These are phyloP conservation scores for Salvia sclarea DNA, from an alignment of 305 asterid species.

Conservation along the genomic window DNA sequence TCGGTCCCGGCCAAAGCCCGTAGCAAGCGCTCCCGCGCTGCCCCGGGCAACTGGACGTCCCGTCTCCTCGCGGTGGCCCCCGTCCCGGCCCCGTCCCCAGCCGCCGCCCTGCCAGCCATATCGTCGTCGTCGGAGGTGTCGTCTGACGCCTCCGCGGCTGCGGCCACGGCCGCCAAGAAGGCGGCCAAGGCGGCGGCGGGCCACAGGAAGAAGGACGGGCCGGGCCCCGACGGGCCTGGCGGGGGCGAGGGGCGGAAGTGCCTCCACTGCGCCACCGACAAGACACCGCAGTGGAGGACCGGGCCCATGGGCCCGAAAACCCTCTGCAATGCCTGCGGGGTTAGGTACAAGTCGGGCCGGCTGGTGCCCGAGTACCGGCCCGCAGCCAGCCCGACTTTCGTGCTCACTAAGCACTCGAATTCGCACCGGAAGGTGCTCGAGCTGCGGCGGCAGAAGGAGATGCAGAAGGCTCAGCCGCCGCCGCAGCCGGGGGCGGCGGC, in stretches of 20 bases:
- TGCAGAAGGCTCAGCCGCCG: constrained; percentile 26
- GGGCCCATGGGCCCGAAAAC: constrained; percentile 97
- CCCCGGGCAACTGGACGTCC: constrained; percentile 76
- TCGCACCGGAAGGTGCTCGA: constrained; percentile 86
- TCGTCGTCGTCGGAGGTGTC: constrained; percentile 64
- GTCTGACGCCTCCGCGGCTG: constrained; percentile 27
- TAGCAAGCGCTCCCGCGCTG: constrained; percentile 82
- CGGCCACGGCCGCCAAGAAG: constrained; percentile 27
- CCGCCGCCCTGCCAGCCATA: constrained; percentile 15
- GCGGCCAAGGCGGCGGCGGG: constrained; percentile 25
- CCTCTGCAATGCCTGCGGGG: constrained; percentile 87
- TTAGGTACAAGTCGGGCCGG: constrained; percentile 86
- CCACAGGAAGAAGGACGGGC: constrained; percentile 43
- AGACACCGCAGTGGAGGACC: constrained; percentile 94
- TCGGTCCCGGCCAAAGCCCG: constrained; percentile 87
- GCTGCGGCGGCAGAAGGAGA: constrained; percentile 75
- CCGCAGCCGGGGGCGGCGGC: constrained; percentile 46
- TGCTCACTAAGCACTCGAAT: constrained; percentile 79
- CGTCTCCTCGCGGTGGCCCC: constrained; percentile 58
- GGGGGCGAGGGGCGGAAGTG: constrained; percentile 65
- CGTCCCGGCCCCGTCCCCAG: constrained; percentile 19
- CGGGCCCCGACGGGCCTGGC: constrained; percentile 9
- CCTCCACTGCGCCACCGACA: constrained; percentile 87
- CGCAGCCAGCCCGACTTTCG: constrained; percentile 89
- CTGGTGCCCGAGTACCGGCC: constrained; percentile 92